Conservation (phyloP, 306 rosid species). For the Erythrophleum fordii region DNA sequence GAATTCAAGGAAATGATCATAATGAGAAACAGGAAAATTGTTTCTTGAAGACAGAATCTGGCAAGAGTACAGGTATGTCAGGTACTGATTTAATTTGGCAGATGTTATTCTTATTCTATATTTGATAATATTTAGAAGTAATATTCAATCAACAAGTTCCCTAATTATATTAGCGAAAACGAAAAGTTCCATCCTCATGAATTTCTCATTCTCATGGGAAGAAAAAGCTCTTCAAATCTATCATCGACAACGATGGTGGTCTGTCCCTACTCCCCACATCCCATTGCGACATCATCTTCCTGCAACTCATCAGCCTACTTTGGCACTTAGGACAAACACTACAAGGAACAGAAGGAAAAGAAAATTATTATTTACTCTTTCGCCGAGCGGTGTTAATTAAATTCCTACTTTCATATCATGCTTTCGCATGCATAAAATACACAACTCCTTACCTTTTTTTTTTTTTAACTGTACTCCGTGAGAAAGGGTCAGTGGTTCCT, state of each 20-base stretch:
- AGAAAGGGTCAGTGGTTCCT: neutral
- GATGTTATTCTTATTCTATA: conserved; percentile 4
- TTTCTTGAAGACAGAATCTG: neutral
- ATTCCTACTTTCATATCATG: neutral
- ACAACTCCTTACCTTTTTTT: neutral
- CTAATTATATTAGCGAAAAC: neutral
- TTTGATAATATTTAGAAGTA: conserved; percentile 2
- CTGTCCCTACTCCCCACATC: neutral
- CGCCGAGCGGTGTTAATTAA: neutral
- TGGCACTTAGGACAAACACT: neutral
- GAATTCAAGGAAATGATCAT: conserved; percentile 20
- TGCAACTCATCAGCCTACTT: neutral
- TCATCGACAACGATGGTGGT: conserved; percentile 8
- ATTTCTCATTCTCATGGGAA: neutral
- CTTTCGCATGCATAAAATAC: neutral
- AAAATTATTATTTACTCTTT: neutral
- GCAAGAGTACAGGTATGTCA: conserved; percentile 16
- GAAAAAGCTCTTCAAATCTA: conserved; percentile 10
- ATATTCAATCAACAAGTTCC: conserved; percentile 10
- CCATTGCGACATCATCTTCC: neutral
- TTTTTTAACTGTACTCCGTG: neutral
- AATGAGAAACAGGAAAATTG: neutral
- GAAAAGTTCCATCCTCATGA: neutral
- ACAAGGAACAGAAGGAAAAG: neutral
- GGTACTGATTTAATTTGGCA: neutral